Percentiles rank a stretch among this genome's conserved stretches.
phyloP scores from a whole-genome alignment of 176 grass and related monocot species.

The Triticum timopheevii region DNA sequence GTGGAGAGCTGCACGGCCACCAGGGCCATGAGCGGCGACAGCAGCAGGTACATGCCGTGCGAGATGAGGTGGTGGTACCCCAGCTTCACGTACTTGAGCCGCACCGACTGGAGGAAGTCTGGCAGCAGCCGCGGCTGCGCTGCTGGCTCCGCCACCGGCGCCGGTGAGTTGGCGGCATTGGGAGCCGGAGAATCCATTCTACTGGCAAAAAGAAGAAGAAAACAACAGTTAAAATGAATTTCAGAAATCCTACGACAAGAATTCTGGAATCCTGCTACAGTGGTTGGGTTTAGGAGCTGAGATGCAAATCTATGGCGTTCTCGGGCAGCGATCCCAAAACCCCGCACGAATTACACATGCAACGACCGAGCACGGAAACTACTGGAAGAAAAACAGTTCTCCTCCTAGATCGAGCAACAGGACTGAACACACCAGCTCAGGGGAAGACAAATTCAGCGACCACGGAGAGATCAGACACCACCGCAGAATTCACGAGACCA shows the following conservation, averaged over 20 bases:
- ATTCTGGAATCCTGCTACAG: not conserved
- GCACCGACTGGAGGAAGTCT: constrained; percentile 91
- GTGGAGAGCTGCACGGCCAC: constrained; percentile 78
- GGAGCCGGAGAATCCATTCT: constrained; percentile 39
- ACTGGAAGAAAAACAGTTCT: not conserved
- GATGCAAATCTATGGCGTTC: constrained; percentile 14
- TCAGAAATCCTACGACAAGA: constrained; percentile 29
- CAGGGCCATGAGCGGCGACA: constrained; percentile 68
- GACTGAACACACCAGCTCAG: not conserved
- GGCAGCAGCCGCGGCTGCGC: constrained; percentile 48
- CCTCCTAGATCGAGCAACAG: not conserved
- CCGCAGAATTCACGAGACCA: not conserved
- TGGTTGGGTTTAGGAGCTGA: not conserved
- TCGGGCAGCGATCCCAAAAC: constrained; percentile 20
- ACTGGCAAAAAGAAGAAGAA: not conserved
- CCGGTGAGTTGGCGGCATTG: not conserved
- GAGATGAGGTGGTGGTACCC: constrained; percentile 97
- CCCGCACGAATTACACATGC: not conserved
- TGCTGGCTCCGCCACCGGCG: not conserved
- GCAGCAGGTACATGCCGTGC: constrained; percentile 90
- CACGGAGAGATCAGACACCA: not conserved
- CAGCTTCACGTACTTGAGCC: constrained; percentile 95
- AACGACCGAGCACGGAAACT: not conserved
- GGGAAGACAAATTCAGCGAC: not conserved
- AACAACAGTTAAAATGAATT: not conserved